A percentile compares a stretch with the other conserved stretches of the same genome.
These are phyloP conservation scores for Cladosporium sp. DNA, from an alignment of 2,329 filamentous ascomycete species.

Conservation along the genomic window DNA sequence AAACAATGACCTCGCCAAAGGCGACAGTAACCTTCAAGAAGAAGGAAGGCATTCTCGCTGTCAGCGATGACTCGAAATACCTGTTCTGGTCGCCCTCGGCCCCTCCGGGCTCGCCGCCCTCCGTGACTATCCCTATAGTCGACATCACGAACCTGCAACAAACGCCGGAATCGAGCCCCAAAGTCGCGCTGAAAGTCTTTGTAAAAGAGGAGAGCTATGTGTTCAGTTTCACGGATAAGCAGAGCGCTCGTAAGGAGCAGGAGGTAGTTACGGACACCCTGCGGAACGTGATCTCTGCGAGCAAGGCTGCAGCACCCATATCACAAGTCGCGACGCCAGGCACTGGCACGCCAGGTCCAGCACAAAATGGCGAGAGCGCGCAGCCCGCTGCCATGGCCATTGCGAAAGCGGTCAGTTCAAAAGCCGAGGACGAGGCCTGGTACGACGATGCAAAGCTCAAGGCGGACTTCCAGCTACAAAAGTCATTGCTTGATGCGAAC, in stretches of 20 bases:
- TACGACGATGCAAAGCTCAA: constrained; percentile 81
- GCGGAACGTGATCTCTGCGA: constrained; percentile 71
- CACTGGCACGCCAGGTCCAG: constrained; percentile 26
- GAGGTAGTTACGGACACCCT: constrained; percentile 81
- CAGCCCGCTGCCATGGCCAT: constrained; percentile 74
- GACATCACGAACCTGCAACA: constrained; percentile 93
- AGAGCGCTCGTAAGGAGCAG: constrained; percentile 77
- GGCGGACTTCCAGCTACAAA: constrained; percentile 77
- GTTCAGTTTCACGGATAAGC: constrained; percentile 82
- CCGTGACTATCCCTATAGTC: constrained; percentile 68
- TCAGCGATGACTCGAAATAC: constrained; percentile 70
- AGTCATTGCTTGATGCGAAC: constrained; percentile 83
- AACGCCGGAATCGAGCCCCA: constrained; percentile 81
- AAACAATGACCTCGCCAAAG: constrained; percentile 40
- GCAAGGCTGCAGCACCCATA: constrained; percentile 53
- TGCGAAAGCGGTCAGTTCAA: constrained; percentile 65
- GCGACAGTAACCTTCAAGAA: constrained; percentile 86
- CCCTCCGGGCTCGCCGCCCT: constrained; percentile 60
- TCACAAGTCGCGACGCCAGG: constrained; percentile 22
- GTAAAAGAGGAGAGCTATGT: constrained; percentile 75
- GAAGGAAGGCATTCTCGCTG: constrained; percentile 80
- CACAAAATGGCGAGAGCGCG: constrained; percentile 25
- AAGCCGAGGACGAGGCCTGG: constrained; percentile 57
- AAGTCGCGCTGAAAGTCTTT: constrained; percentile 93
- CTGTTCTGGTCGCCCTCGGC: constrained; percentile 79